Conservation (phyloP, 345 rosid species). For the Acer yangbiense region DNA sequence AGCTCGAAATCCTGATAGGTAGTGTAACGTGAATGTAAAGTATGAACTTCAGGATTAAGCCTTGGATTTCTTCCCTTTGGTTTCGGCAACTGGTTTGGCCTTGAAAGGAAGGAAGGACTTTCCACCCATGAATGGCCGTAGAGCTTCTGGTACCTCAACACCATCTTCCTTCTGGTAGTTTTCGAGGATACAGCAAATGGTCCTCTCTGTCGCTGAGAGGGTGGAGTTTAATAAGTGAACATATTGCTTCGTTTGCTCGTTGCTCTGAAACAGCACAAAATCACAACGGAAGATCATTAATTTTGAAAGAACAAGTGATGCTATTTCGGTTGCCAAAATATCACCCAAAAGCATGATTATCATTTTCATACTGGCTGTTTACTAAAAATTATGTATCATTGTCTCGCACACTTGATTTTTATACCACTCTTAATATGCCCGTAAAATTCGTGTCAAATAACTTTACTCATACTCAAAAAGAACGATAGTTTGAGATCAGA, state of each 20-base stretch:
- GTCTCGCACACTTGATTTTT: not conserved
- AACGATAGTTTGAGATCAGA: too few relatives aligned
- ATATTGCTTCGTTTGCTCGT: conserved; percentile 77
- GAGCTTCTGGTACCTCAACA: conserved; percentile 74
- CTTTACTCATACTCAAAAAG: too few relatives aligned
- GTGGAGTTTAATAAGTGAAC: conserved; percentile 92
- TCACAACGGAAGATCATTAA: not conserved
- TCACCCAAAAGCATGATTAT: not conserved
- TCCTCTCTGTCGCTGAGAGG: conserved; percentile 94
- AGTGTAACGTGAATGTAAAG: not conserved
- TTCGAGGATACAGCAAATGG: conserved; percentile 91
- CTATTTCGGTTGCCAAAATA: not conserved
- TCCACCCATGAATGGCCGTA: conserved; percentile 72
- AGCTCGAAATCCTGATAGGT: not conserved
- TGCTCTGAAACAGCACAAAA: conserved; percentile 51
- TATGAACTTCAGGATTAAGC: conserved; percentile 23
- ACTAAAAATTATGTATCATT: not conserved
- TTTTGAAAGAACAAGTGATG: not conserved
- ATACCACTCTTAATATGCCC: not conserved
- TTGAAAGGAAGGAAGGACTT: conserved; percentile 78
- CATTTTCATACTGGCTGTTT: not conserved
- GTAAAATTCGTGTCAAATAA: too few relatives aligned
- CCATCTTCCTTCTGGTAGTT: conserved; percentile 86
- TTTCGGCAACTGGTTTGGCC: conserved; percentile 49
- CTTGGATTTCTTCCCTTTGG: conserved; percentile 52